Percentiles rank a stretch among this genome's conserved stretches.
Conservation (phyloP, 495 filamentous ascomycete species). For the Xylaria acuta region DNA sequence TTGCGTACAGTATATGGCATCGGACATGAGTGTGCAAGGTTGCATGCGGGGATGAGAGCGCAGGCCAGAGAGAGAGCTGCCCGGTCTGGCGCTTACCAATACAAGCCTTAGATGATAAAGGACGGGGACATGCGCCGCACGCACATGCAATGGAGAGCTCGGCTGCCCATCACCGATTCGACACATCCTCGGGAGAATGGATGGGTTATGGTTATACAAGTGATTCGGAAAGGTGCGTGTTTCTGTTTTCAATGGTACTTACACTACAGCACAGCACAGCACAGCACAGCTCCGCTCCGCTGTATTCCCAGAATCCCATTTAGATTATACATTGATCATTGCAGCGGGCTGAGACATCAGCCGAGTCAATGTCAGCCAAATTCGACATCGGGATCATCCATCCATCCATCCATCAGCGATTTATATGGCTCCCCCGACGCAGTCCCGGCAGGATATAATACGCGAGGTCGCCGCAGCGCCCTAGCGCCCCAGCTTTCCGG, state of each 20-base stretch:
- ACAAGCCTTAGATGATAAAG: background rate
- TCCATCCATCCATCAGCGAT: background rate
- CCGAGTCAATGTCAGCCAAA: slow-evolving; percentile 15
- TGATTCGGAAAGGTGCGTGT: background rate
- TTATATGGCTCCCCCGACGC: background rate
- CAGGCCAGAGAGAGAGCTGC: background rate
- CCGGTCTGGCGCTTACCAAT: slow-evolving; percentile 16
- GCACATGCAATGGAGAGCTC: background rate
- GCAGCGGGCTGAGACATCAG: slow-evolving; percentile 16
- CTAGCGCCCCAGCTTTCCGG: background rate
- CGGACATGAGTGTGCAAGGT: background rate
- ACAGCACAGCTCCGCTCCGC: background rate
- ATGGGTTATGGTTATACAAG: background rate
- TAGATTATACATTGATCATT: slow-evolving; percentile 6
- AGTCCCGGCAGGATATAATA: slow-evolving; percentile 6
- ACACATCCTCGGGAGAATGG: background rate
- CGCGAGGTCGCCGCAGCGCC: slow-evolving; percentile 11
- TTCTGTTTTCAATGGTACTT: background rate
- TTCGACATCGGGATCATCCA: background rate
- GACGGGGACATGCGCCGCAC: background rate
- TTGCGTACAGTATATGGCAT: slow-evolving; percentile 5
- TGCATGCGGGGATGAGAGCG: slow-evolving; percentile 6
- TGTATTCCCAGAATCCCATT: background rate
- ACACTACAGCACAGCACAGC: too few relatives aligned
- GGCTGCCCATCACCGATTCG: slow-evolving; percentile 5